Percentiles rank a stretch among this genome's conserved stretches.
phyloP scores from a whole-genome alignment of 192 early-diverging fungal genomes.

The Podila epigama region DNA sequence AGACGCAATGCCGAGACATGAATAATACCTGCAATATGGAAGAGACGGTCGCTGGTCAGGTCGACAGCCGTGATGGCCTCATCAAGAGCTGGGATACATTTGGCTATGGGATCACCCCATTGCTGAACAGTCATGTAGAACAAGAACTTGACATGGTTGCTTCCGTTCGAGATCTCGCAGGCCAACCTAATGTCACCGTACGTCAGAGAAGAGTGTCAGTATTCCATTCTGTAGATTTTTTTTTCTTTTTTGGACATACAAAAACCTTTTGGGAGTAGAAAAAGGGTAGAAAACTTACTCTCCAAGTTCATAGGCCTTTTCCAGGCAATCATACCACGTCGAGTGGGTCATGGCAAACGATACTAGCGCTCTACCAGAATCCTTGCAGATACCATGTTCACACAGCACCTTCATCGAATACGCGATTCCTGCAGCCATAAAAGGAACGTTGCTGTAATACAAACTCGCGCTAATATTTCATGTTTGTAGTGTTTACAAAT shows the following conservation, averaged over 20 bases:
- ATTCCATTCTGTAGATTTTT: no score
- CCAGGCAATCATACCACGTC: conserved; percentile 32
- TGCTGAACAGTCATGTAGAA: conserved; percentile 42
- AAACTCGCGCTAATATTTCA: conserved; percentile 18
- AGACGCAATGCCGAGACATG: conserved; percentile 38
- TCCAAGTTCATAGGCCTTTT: conserved; percentile 38
- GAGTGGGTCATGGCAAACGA: conserved; percentile 41
- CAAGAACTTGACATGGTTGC: conserved; percentile 36
- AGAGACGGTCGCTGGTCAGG: conserved; percentile 42
- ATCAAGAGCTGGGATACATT: conserved; percentile 29
- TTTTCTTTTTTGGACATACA: no score
- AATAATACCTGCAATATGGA: conserved; percentile 43
- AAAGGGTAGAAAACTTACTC: conserved; percentile 9
- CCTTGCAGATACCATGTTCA: conserved; percentile 37
- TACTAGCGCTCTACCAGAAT: conserved; percentile 31
- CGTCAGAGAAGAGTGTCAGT: background rate
- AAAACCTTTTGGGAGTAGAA: background rate
- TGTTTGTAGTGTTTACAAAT: no score
- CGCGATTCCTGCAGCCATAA: conserved; percentile 23
- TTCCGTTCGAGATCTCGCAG: conserved; percentile 22
- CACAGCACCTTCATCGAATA: conserved; percentile 29
- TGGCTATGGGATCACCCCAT: conserved; percentile 39
- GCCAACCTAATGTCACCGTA: conserved; percentile 13
- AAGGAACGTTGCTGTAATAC: conserved; percentile 38
- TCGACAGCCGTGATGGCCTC: conserved; percentile 42